Evolutionary conservation across 2,329 filamentous ascomycete genomes (phyloP), one percentile per base, ranked within the genome.

Genomic region (Alternaria sp.): DNA sequence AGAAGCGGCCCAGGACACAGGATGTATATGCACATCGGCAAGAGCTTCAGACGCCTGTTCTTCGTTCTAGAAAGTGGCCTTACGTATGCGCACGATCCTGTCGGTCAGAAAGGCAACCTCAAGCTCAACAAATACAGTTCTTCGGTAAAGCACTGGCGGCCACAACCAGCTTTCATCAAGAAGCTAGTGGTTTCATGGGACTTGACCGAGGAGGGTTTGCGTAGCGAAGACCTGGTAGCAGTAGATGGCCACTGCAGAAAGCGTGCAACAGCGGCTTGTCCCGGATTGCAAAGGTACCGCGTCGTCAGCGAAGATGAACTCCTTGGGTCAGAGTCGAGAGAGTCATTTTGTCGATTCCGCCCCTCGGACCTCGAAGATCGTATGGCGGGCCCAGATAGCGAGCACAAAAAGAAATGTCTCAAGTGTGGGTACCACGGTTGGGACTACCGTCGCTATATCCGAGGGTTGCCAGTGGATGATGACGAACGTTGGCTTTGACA

Each of bases 331-430:
- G 42, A 30, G 26, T 48, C 42, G 39, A 55, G 24, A 22, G 42
- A 48, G 22, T 48, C 42, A 18, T 38, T n/a, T 22, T 30, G 52
- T 41, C 42, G 52, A 48, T 55, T 48, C n/a, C 43, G 53, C 24
- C 43, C 22, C 24, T 41, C 32, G 14, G 18, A n/a, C 9, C 8
- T 11, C 24, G 43, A 55, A 41, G n/a, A 49, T 39, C 24, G 34
- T 3, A 38, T 38, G 14, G 53, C 34, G 43, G 11, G 12, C 16
- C 43, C 32, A 16, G 36, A 16, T 24, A 18, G 32, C 18, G 24
- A 53, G 41, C 55, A 53, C 32, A 30, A 57, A 53, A 53, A 30
- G 48, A 34, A 43, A 53, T 57, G 41, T 41, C 42, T 57, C 55
- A 57, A 39, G 30, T 57, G 55, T 18, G 26, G 18, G 7, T 11